Evolutionary conservation across 805 yeast species (phyloP).

Genomic region (Tetrapisispora taiwanensis): DNA sequence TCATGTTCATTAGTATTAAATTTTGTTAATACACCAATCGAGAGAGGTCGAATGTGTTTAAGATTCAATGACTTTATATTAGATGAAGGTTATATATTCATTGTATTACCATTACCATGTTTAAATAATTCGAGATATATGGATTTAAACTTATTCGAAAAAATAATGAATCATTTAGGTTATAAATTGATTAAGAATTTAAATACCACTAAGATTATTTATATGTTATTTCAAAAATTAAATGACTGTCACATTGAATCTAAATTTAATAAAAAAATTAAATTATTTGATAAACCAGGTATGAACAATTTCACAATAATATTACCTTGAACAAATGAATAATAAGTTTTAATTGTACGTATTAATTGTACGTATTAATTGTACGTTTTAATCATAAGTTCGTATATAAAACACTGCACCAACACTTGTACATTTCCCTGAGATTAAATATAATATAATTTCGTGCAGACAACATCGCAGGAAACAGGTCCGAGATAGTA

Average conservation of each 20-base stretch:
- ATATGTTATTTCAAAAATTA: constrained; percentile 52
- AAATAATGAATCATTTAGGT: constrained; percentile 53
- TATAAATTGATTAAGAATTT: constrained; percentile 38
- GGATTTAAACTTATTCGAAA: constrained; percentile 33
- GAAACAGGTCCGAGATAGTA: too few relatives aligned
- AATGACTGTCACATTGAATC: not conserved
- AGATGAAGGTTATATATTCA: constrained; percentile 36
- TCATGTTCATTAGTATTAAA: constrained; percentile 84
- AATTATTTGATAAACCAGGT: constrained; percentile 44
- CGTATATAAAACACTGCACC: too few relatives aligned
- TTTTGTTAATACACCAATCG: constrained; percentile 65
- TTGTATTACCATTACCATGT: constrained; percentile 87
- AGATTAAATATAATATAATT: not conserved
- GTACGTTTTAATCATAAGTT: too few relatives aligned
- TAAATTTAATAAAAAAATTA: constrained; percentile 31
- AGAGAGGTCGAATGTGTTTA: constrained; percentile 69
- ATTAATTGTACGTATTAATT: too few relatives aligned
- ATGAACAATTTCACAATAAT: constrained; percentile 63
- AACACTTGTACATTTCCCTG: too few relatives aligned
- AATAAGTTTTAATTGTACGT: too few relatives aligned
- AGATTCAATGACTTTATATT: constrained; percentile 47
- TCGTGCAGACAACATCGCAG: too few relatives aligned
- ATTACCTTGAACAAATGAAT: not conserved
- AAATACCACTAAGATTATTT: constrained; percentile 61
- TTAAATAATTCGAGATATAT: constrained; percentile 73